A percentile compares a stretch with the other conserved stretches of the same genome.
Evolutionary conservation across 2,329 filamentous ascomycete genomes (phyloP).

Genomic region (Botrytis cinerea): DNA sequence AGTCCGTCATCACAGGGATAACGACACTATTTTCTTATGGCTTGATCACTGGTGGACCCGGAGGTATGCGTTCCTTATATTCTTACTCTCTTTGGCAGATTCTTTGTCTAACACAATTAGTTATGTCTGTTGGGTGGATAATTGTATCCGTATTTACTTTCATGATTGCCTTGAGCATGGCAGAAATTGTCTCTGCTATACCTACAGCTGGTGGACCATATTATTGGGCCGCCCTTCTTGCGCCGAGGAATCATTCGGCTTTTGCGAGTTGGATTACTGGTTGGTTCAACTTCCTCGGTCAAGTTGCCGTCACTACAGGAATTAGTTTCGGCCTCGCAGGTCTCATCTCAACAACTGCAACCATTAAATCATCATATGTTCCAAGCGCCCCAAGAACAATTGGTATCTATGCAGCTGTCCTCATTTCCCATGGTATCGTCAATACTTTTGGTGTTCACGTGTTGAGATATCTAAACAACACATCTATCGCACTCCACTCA

Average conservation of each 20-base stretch:
- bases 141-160: slow-evolving; percentile 57
- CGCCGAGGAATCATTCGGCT: slow-evolving; percentile 49
- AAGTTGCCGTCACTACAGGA: slow-evolving; percentile 52
- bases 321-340: slow-evolving; percentile 50
- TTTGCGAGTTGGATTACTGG: slow-evolving; percentile 52
- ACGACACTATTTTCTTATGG: slow-evolving; percentile 61
- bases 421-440: slow-evolving; percentile 55
- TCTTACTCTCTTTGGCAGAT: background rate
- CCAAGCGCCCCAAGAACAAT: slow-evolving; percentile 52
- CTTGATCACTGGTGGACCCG: slow-evolving; percentile 55
- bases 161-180: slow-evolving; percentile 56
- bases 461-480: slow-evolving; percentile 59
- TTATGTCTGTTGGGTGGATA: slow-evolving; percentile 59
- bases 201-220: slow-evolving; percentile 61
- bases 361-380: slow-evolving; percentile 47
- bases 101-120: slow-evolving; percentile 35
- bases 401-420: slow-evolving; percentile 60
- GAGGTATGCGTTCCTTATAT: slow-evolving; percentile 47
- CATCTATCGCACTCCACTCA: slow-evolving; percentile 56
- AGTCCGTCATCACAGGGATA: slow-evolving; percentile 61
- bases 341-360: slow-evolving; percentile 49
- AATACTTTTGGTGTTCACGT: slow-evolving; percentile 60
- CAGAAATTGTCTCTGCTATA: slow-evolving; percentile 60
- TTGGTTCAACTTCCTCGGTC: slow-evolving; percentile 52
- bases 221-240: slow-evolving; percentile 61